These are phyloP conservation scores for Trichothecium roseum DNA, from an alignment of 2,329 filamentous ascomycete genomes.

Conservation along the genomic window DNA sequence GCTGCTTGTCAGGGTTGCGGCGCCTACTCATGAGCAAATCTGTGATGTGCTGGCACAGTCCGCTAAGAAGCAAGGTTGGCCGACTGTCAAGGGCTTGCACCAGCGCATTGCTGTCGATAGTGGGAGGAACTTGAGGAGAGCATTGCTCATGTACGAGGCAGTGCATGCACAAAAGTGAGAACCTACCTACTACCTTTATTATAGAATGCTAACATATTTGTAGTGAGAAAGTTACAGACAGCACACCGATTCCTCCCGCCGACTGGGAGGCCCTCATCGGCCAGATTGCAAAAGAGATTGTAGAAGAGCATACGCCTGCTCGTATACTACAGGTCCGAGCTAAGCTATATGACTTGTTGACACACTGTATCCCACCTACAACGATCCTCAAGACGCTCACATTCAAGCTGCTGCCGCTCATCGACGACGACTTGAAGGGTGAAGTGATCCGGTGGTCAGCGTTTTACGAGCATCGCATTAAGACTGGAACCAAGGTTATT, in stretches of 20 bases:
- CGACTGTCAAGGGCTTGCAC: conserved; percentile 65
- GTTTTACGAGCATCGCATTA: conserved; percentile 93
- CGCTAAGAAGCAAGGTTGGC: conserved; percentile 75
- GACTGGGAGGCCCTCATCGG: conserved; percentile 93
- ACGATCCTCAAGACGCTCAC: conserved; percentile 91
- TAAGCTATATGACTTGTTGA: conserved; percentile 93
- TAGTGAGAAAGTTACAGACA: conserved; percentile 84
- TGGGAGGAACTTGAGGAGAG: conserved; percentile 79
- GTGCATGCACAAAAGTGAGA: conserved; percentile 93
- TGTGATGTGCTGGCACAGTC: conserved; percentile 60
- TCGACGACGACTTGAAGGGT: conserved; percentile 81
- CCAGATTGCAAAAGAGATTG: conserved; percentile 85
- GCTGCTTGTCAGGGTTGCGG: conserved; percentile 81
- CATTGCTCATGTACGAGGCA: conserved; percentile 92
- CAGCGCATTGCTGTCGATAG: conserved; percentile 82
- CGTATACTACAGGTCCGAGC: conserved; percentile 79
- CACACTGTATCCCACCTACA: conserved; percentile 92
- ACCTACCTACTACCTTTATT: neutral
- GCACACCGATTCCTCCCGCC: conserved; percentile 81
- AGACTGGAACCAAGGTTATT: conserved; percentile 87
- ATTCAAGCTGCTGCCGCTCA: conserved; percentile 79
- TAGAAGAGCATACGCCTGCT: conserved; percentile 84
- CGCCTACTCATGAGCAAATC: conserved; percentile 79
- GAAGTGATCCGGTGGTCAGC: conserved; percentile 94
- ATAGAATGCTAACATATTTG: neutral